phyloP scores from a whole-genome alignment of 2,329 filamentous ascomycete species.

The Diaporthe australafricana region DNA sequence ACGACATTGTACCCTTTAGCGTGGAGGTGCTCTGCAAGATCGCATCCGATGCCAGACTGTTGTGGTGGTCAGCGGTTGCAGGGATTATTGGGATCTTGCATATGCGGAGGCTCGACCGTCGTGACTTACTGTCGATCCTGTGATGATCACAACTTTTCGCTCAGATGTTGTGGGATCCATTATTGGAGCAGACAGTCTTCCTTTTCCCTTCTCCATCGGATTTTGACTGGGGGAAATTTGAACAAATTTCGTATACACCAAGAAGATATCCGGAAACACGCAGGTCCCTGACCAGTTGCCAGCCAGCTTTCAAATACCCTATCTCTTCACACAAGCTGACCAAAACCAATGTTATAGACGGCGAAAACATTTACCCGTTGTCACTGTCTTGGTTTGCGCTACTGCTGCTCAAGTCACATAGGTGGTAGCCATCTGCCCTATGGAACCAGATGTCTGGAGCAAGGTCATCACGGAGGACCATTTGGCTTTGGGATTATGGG shows the following conservation, averaged over 20 bases:
- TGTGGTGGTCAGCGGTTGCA: neutral
- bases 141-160: neutral
- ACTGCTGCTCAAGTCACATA: no score
- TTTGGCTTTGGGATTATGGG: neutral
- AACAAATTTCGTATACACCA: neutral
- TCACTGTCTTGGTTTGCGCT: no score
- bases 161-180: neutral
- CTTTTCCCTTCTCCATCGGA: no score
- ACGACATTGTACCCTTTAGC: conserved; percentile 1
- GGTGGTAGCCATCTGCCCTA: neutral
- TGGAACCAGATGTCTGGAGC: no score
- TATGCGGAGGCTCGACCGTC: neutral
- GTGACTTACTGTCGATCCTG: conserved; percentile 9
- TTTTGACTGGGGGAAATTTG: no score
- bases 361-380: no score
- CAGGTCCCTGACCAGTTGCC: no score
- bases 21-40: conserved; percentile 1
- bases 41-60: neutral
- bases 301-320: neutral
- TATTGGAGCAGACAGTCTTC: neutral
- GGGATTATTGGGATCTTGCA: neutral
- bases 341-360: no score
- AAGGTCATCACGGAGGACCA: neutral
- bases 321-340: no score
- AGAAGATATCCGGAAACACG: neutral